A percentile compares a stretch with the other conserved stretches of the same genome.
These are phyloP conservation scores for Epichloe typhina DNA, from an alignment of 2,329 filamentous ascomycete species.

Conservation along the genomic window DNA sequence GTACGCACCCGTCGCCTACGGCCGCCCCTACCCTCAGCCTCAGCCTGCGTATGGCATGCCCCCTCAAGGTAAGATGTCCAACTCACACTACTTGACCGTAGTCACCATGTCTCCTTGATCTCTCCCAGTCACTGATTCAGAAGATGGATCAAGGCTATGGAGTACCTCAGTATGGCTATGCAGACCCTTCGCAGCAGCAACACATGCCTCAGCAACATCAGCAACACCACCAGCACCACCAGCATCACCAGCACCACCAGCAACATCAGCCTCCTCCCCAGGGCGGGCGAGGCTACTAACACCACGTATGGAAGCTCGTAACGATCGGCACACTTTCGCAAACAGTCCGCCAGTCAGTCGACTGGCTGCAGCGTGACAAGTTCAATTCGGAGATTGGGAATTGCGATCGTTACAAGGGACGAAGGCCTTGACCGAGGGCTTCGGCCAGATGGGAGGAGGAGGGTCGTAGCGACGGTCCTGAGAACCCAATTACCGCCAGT, in stretches of 20 bases:
- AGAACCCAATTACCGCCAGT: not conserved
- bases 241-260: slow-evolving; percentile 7
- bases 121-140: slow-evolving; percentile 5
- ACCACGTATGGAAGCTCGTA: not conserved
- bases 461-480: not conserved
- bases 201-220: slow-evolving; percentile 6
- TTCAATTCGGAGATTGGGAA: not conserved
- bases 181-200: slow-evolving; percentile 12
- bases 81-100: not conserved
- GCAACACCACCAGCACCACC: not conserved
- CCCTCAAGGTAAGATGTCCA: slow-evolving; percentile 25
- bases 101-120: not conserved
- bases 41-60: slow-evolving; percentile 23
- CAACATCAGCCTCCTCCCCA: slow-evolving; percentile 8
- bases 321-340: not conserved
- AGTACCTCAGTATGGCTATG: slow-evolving; percentile 31
- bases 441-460: not conserved
- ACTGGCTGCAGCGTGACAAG: not conserved
- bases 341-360: not conserved
- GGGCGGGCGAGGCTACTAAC: slow-evolving; percentile 13
- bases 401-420: not conserved
- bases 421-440: not conserved
- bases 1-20: slow-evolving; percentile 24
- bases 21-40: slow-evolving; percentile 23
- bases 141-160: slow-evolving; percentile 19